These are phyloP conservation scores for Miscanthus sacchariflorus DNA, from an alignment of 202 grass and related monocot genomes.

Conservation along the genomic window DNA sequence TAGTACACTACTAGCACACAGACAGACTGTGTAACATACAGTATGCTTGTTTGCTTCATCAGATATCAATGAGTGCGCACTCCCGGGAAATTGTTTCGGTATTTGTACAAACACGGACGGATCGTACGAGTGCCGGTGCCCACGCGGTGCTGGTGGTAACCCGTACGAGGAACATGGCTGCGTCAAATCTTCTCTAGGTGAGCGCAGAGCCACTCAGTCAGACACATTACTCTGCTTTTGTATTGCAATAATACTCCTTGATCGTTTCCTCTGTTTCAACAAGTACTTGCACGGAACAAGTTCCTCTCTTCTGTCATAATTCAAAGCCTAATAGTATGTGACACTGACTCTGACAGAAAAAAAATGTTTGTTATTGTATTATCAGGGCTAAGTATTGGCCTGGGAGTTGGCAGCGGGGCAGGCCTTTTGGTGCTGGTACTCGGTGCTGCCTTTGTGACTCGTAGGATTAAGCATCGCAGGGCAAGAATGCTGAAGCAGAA, in stretches of 20 bases:
- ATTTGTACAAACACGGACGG: slow-evolving; percentile 28
- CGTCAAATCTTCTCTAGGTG: slow-evolving; percentile 25
- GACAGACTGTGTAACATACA: background rate
- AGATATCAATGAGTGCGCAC: background rate
- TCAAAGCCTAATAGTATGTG: no score
- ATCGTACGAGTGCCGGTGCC: slow-evolving; percentile 43
- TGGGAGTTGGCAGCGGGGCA: slow-evolving; percentile 1
- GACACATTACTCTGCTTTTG: background rate
- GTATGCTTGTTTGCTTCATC: background rate
- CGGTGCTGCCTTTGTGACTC: background rate
- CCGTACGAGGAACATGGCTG: background rate
- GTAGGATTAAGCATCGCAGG: background rate
- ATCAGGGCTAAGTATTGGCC: background rate
- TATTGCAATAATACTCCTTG: background rate
- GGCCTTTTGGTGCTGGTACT: background rate
- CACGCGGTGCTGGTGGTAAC: slow-evolving; percentile 36
- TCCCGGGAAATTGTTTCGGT: slow-evolving; percentile 5
- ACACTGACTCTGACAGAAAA: no score
- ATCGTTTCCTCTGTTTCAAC: background rate
- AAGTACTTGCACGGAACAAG: background rate
- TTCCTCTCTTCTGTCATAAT: background rate
- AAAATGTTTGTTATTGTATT: background rate
- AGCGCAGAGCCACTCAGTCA: background rate
- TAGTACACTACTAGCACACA: no score
- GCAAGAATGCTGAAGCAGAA: background rate